Conservation (phyloP, 208 protist species). For the Giardia muris region DNA sequence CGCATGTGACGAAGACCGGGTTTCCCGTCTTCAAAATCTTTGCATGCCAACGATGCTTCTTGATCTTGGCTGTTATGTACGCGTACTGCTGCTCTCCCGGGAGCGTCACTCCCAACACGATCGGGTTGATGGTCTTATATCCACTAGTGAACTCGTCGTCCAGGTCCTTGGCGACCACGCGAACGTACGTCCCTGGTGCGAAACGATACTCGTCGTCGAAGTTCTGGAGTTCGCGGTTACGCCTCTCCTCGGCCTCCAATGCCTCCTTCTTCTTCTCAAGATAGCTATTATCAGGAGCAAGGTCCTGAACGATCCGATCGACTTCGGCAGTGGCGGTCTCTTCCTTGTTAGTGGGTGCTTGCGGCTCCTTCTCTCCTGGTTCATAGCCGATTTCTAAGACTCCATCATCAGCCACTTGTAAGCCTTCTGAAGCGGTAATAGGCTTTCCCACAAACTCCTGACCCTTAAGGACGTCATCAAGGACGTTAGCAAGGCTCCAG, state of each 20-base stretch:
- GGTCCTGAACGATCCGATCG: neutral
- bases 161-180: constrained; percentile 70
- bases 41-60: constrained; percentile 87
- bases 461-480: constrained; percentile 42
- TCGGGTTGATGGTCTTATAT: constrained; percentile 39
- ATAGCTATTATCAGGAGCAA: constrained; percentile 51
- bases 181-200: constrained; percentile 78
- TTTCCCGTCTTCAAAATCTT: constrained; percentile 92
- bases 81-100: neutral
- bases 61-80: constrained; percentile 67
- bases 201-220: constrained; percentile 48
- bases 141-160: constrained; percentile 69
- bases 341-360: neutral
- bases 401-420: neutral
- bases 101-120: constrained; percentile 38
- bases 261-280: neutral
- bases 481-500: constrained; percentile 15
- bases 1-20: constrained; percentile 87
- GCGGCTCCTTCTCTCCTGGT: neutral
- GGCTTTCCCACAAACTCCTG: neutral
- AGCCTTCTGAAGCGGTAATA: neutral
- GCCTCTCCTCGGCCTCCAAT: neutral
- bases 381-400: neutral
- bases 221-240: neutral
- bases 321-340: neutral